Conservation (phyloP, 2,329 filamentous ascomycete species). For the Aspergillus piperis region DNA sequence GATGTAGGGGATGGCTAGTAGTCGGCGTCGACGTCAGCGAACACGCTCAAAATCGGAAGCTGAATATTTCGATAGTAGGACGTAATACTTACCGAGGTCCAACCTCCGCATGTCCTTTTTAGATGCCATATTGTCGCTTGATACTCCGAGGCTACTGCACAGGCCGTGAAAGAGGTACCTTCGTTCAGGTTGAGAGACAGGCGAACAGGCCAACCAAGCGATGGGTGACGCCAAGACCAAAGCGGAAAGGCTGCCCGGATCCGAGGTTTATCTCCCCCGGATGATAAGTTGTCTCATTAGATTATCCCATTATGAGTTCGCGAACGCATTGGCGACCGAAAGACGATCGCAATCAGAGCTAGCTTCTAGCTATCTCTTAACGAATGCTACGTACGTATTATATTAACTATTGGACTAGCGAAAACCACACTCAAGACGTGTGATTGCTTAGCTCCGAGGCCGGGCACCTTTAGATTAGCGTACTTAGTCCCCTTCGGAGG, state of each 20-base stretch:
- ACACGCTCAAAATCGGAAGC: not conserved
- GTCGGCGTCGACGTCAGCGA: constrained; percentile 17
- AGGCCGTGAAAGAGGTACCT: constrained; percentile 8
- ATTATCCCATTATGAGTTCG: too few species aligned
- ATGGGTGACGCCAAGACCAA: constrained; percentile 24
- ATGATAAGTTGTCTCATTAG: constrained; percentile 3
- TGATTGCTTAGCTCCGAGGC: not conserved
- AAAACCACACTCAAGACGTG: too few species aligned
- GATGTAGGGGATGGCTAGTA: constrained; percentile 81
- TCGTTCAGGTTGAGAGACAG: not conserved
- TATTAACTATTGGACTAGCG: too few species aligned
- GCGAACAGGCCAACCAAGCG: constrained; percentile 12
- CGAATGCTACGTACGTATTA: too few species aligned
- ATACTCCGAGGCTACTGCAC: constrained; percentile 8
- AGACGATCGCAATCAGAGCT: too few species aligned
- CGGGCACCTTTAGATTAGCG: not conserved
- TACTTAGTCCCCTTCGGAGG: not conserved
- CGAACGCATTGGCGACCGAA: too few species aligned
- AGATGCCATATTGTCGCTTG: constrained; percentile 56
- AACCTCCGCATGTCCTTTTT: constrained; percentile 75
- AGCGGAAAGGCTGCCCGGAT: constrained; percentile 16
- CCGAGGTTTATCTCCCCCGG: constrained; percentile 3
- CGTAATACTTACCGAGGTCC: constrained; percentile 64
- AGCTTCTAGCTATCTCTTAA: too few species aligned
- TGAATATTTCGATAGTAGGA: too few species aligned